Evolutionary conservation across 1,284 basidiomycete genomes (phyloP).

Genomic region (Lentinula novae-zelandiae): DNA sequence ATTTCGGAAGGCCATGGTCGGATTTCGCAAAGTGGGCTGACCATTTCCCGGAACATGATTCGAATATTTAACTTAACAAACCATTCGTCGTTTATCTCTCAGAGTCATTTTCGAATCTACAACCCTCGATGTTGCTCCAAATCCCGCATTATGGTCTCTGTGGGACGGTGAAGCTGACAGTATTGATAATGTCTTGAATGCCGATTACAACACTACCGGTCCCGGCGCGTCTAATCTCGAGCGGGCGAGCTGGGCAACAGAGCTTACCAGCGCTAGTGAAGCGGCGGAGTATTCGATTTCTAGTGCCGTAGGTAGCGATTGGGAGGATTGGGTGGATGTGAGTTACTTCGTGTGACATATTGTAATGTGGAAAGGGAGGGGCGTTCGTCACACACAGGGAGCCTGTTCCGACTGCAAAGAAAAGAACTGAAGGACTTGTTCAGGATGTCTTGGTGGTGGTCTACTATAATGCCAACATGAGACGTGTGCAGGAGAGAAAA

Average conservation of each 20-base stretch:
- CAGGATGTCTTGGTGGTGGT: too few species aligned
- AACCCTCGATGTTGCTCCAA: slow-evolving; percentile 33
- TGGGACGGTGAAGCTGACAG: slow-evolving; percentile 37
- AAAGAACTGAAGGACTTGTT: too few species aligned
- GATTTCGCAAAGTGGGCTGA: slow-evolving; percentile 32
- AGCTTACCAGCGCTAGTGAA: slow-evolving; percentile 1
- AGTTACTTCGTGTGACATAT: slow-evolving; percentile 6
- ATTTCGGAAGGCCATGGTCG: slow-evolving; percentile 52
- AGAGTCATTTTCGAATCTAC: slow-evolving; percentile 48
- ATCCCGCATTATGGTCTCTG: slow-evolving; percentile 43
- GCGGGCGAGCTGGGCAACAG: slow-evolving; percentile 3
- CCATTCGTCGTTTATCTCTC: slow-evolving; percentile 14
- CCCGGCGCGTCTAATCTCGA: slow-evolving; percentile 1
- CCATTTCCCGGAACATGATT: neutral
- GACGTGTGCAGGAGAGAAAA: too few species aligned
- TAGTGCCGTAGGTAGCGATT: slow-evolving; percentile 13
- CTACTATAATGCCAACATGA: too few species aligned
- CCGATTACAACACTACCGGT: slow-evolving; percentile 37
- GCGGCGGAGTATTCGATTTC: slow-evolving; percentile 10
- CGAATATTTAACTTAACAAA: neutral
- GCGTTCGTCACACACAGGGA: too few species aligned
- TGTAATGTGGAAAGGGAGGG: neutral
- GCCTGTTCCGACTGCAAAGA: too few species aligned
- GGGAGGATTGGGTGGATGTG: slow-evolving; percentile 11
- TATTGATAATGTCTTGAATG: slow-evolving; percentile 42